A percentile compares a stretch with the other conserved stretches of the same genome.
These are phyloP conservation scores for Neoscytalidium dimidiatum DNA, from an alignment of 2,329 filamentous ascomycete genomes.

Conservation along the genomic window DNA sequence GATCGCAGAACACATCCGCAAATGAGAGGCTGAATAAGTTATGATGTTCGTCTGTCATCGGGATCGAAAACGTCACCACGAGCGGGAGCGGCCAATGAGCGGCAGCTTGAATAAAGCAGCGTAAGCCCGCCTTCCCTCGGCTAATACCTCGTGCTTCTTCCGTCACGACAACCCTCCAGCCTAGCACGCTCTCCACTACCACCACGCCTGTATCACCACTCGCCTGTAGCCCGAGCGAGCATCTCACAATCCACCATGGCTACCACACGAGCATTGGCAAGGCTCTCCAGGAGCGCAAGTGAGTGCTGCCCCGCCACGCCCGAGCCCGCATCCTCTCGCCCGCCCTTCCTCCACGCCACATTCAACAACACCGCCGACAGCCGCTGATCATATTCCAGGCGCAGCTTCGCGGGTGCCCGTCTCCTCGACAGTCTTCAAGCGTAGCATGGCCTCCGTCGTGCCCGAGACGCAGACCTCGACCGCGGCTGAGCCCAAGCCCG, in stretches of 20 bases:
- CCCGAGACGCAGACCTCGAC: conserved; percentile 60
- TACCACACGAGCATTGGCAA: conserved; percentile 38
- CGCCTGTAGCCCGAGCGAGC: conserved; percentile 5
- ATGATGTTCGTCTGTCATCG: background rate
- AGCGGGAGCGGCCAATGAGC: conserved; percentile 1
- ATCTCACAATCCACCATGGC: conserved; percentile 30
- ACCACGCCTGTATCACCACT: background rate
- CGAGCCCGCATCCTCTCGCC: conserved; percentile 6
- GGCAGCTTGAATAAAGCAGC: background rate
- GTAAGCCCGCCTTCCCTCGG: conserved; percentile 14
- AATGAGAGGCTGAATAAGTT: background rate
- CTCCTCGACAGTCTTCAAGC: conserved; percentile 29
- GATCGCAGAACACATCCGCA: background rate
- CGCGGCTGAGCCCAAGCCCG: conserved; percentile 61
- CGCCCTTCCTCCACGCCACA: background rate
- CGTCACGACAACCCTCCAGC: conserved; percentile 7
- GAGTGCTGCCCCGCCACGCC: conserved; percentile 22
- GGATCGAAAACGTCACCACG: conserved; percentile 1
- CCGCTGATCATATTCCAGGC: conserved; percentile 22
- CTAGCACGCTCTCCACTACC: background rate
- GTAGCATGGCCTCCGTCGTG: conserved; percentile 42
- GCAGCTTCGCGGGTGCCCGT: conserved; percentile 36
- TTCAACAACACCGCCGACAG: background rate
- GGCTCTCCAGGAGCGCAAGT: conserved; percentile 40
- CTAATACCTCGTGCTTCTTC: conserved; percentile 7